Conservation (phyloP, 169 alveolate genomes). For the Plasmodium berghei region DNA sequence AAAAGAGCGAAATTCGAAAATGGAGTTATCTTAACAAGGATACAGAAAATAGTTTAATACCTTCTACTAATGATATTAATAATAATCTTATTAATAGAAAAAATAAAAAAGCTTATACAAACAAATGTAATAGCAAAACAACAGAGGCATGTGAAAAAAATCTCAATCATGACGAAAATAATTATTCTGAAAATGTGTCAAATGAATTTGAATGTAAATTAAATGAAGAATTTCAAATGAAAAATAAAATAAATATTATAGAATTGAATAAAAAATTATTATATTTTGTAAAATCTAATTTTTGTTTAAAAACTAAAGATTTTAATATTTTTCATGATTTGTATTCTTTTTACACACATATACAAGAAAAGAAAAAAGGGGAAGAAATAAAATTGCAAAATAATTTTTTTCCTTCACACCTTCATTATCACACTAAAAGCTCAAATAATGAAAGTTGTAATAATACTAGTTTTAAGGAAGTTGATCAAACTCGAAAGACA, state of each 20-base stretch:
- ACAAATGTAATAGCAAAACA: neutral
- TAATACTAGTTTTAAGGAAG: neutral
- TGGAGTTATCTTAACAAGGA: too few relatives aligned
- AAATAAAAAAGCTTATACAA: neutral
- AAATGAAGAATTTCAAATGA: constrained; percentile 28
- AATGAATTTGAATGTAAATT: constrained; percentile 12
- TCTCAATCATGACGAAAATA: neutral
- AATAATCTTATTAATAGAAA: neutral
- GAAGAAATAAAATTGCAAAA: constrained; percentile 36
- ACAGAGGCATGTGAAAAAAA: neutral
- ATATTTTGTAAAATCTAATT: constrained; percentile 42
- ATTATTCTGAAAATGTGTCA: neutral
- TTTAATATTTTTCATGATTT: constrained; percentile 33
- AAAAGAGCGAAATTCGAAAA: too few relatives aligned
- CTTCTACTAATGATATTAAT: too few relatives aligned
- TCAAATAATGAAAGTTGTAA: neutral
- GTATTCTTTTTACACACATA: constrained; percentile 41
- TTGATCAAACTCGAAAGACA: too few relatives aligned
- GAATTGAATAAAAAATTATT: constrained; percentile 41
- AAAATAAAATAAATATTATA: constrained; percentile 29
- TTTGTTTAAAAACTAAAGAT: constrained; percentile 38
- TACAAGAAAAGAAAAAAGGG: constrained; percentile 56
- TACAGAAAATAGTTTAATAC: too few relatives aligned
- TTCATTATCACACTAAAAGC: neutral
- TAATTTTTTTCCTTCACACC: constrained; percentile 21